phyloP scores from a whole-genome alignment of 352 stramenopile genomes.

The Pythium phragmiticola region DNA sequence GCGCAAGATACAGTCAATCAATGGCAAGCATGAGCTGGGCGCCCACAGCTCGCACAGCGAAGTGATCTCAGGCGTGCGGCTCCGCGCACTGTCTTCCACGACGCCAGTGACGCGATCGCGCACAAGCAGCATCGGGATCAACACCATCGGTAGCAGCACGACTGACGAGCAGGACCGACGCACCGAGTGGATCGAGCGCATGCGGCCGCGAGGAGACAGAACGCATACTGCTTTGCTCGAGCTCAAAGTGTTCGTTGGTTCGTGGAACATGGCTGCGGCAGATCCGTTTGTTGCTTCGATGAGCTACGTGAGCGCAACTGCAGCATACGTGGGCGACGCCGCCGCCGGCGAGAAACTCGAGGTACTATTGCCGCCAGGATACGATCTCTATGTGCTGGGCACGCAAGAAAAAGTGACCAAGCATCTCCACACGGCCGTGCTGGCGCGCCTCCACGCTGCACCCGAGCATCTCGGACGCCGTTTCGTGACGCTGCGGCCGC shows the following conservation, averaged over 20 bases:
- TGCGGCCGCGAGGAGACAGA: not conserved
- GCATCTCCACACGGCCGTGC: slow-evolving; percentile 51
- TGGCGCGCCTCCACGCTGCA: slow-evolving; percentile 40
- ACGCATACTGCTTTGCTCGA: not conserved
- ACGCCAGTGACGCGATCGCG: not conserved
- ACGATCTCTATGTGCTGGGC: slow-evolving; percentile 74
- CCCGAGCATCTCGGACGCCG: slow-evolving; percentile 9
- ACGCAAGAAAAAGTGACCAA: slow-evolving; percentile 76
- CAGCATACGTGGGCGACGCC: slow-evolving; percentile 42
- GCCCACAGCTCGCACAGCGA: slow-evolving; percentile 23
- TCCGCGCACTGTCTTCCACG: slow-evolving; percentile 11
- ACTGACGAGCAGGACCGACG: slow-evolving; percentile 6
- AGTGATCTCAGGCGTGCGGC: slow-evolving; percentile 19
- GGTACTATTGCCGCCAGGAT: slow-evolving; percentile 55
- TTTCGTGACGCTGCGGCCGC: slow-evolving; percentile 13
- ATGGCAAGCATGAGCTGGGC: slow-evolving; percentile 15
- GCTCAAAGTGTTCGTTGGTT: slow-evolving; percentile 62
- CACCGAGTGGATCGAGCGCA: not conserved
- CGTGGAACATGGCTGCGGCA: slow-evolving; percentile 76
- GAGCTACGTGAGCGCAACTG: slow-evolving; percentile 21
- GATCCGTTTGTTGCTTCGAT: slow-evolving; percentile 46
- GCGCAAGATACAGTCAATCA: slow-evolving; percentile 17
- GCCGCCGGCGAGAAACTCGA: slow-evolving; percentile 34
- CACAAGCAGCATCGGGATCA: slow-evolving; percentile 13
- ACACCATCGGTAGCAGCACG: slow-evolving; percentile 7